Percentiles rank a stretch among this genome's conserved stretches.
Evolutionary conservation across 2,329 filamentous ascomycete species (phyloP).

Genomic region (Fusarium bactridioides): DNA sequence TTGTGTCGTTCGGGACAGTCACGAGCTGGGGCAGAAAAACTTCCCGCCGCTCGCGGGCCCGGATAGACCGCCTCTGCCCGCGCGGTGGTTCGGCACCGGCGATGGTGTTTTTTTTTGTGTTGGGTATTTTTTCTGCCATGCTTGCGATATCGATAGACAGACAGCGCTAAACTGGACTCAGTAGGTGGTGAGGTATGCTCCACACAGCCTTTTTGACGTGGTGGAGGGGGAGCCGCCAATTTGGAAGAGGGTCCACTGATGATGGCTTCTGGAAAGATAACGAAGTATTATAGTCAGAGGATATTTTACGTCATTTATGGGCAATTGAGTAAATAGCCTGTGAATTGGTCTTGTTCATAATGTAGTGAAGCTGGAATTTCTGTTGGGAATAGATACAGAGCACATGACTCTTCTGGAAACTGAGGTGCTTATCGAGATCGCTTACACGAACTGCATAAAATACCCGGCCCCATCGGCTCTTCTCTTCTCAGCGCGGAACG

Average conservation of each 20-base stretch:
- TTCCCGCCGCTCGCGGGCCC: constrained; percentile 21
- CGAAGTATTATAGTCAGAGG: background rate
- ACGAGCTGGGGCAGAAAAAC: constrained; percentile 10
- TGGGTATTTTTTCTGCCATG: background rate
- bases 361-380: background rate
- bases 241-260: background rate
- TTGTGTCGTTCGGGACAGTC: background rate
- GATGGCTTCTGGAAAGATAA: background rate
- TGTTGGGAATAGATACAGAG: background rate
- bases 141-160: background rate
- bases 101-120: background rate
- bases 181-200: constrained; percentile 2
- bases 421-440: constrained; percentile 21
- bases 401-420: constrained; percentile 3
- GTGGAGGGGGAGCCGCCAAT: constrained; percentile 1
- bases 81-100: constrained; percentile 36
- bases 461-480: background rate
- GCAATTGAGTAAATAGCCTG: background rate
- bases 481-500: constrained; percentile 24
- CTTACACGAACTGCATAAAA: constrained; percentile 20
- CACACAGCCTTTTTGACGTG: constrained; percentile 4
- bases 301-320: background rate
- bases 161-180: background rate
- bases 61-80: constrained; percentile 42
- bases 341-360: background rate